phyloP scores from a whole-genome alignment of 2,329 filamentous ascomycete genomes.

The Talaromyces sp. region DNA sequence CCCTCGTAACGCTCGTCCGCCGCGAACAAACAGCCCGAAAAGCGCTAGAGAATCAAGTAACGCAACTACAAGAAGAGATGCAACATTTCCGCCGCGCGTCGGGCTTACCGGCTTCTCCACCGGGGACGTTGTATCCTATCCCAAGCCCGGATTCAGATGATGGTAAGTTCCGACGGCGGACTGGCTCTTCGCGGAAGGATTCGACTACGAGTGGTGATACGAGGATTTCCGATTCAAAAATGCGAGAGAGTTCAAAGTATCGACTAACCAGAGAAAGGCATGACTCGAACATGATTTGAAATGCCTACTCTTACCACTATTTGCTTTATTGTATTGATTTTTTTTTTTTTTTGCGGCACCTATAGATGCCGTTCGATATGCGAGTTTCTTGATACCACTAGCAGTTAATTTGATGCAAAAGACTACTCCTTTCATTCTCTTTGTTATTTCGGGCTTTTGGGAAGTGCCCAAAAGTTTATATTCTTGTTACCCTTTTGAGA shows the following conservation, averaged over 20 bases:
- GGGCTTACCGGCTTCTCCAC: conserved; percentile 29
- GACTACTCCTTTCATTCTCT: background rate
- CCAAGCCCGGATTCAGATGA: conserved; percentile 31
- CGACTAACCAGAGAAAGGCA: conserved; percentile 13
- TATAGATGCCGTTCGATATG: background rate
- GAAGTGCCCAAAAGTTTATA: background rate
- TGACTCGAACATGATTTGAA: conserved; percentile 17
- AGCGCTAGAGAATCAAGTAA: conserved; percentile 43
- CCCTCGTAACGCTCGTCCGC: conserved; percentile 44
- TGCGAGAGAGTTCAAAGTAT: conserved; percentile 10
- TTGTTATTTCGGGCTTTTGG: background rate
- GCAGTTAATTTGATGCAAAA: background rate
- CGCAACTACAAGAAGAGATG: conserved; percentile 41
- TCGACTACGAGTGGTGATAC: conserved; percentile 13
- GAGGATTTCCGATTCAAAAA: background rate
- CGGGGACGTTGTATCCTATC: conserved; percentile 34
- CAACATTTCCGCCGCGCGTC: conserved; percentile 32
- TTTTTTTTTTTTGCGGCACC: background rate
- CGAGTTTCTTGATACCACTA: conserved; percentile 3
- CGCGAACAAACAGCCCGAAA: conserved; percentile 47
- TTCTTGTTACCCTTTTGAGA: background rate
- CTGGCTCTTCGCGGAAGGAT: conserved; percentile 15
- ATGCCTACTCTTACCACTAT: background rate
- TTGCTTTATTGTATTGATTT: background rate
- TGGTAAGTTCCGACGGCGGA: conserved; percentile 28